A percentile compares a stretch with the other conserved stretches of the same genome.
These are phyloP conservation scores for Clavariopsis aquatica DNA, from an alignment of 495 filamentous ascomycete genomes.

Conservation along the genomic window DNA sequence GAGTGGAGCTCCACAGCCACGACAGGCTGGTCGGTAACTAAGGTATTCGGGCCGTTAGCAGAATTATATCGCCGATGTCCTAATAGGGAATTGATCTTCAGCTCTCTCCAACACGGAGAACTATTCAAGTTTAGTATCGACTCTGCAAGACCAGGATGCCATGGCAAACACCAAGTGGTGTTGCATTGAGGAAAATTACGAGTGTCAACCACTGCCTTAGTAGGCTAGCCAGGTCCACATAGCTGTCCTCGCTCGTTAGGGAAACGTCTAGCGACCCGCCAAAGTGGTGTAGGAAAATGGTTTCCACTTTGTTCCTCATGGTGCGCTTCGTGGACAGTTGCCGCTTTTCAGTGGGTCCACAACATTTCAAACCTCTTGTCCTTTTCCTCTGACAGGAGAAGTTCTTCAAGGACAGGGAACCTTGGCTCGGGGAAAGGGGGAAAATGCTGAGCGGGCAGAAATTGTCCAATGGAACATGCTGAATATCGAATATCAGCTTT, in stretches of 20 bases:
- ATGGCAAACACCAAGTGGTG: too few species aligned
- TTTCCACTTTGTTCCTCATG: too few species aligned
- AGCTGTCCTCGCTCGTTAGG: too few species aligned
- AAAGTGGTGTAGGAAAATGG: neutral
- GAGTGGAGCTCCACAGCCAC: neutral
- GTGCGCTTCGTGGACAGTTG: too few species aligned
- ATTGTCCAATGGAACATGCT: too few species aligned
- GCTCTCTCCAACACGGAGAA: neutral
- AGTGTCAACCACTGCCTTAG: too few species aligned
- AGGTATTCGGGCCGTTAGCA: neutral
- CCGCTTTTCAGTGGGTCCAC: neutral
- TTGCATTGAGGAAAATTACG: neutral
- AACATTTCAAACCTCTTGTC: neutral
- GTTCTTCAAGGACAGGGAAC: neutral
- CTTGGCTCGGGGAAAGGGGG: neutral
- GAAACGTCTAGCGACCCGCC: neutral
- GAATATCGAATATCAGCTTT: neutral
- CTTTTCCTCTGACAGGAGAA: neutral
- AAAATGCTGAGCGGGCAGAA: neutral
- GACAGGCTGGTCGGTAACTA: neutral
- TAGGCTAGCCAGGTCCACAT: too few species aligned
- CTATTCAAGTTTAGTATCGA: neutral
- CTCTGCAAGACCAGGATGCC: neutral
- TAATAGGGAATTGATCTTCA: neutral
- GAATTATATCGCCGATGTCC: neutral